Conservation (phyloP, 495 filamentous ascomycete genomes). For the Penicillium parvum region DNA sequence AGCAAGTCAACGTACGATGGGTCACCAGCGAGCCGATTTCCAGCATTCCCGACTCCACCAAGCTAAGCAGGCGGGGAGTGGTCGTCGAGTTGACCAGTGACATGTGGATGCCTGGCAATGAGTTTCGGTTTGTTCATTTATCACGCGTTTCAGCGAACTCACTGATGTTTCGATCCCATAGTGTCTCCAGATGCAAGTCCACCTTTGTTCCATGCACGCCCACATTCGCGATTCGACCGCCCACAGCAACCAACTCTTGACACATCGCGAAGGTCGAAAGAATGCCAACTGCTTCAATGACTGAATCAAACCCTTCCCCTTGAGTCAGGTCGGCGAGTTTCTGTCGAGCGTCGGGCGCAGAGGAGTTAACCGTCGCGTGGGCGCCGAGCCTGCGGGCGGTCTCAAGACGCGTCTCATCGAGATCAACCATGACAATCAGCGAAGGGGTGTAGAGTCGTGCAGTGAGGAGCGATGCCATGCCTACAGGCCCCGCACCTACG, state of each 20-base stretch:
- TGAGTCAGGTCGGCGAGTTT: slow-evolving; percentile 35
- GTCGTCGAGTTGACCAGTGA: slow-evolving; percentile 41
- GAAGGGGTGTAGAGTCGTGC: slow-evolving; percentile 43
- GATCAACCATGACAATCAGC: slow-evolving; percentile 42
- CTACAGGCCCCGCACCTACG: slow-evolving; percentile 50
- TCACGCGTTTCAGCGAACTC: background rate
- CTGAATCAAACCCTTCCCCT: slow-evolving; percentile 45
- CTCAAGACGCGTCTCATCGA: slow-evolving; percentile 36
- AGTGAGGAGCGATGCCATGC: slow-evolving; percentile 43
- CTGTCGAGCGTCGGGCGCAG: slow-evolving; percentile 22
- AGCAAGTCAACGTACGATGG: slow-evolving; percentile 29
- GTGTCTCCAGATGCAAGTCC: slow-evolving; percentile 37
- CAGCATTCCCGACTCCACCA: slow-evolving; percentile 26
- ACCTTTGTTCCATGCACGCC: slow-evolving; percentile 46
- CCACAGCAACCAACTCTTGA: slow-evolving; percentile 46
- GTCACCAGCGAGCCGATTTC: slow-evolving; percentile 33
- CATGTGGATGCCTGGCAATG: slow-evolving; percentile 44
- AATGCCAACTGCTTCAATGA: slow-evolving; percentile 53
- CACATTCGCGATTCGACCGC: slow-evolving; percentile 49
- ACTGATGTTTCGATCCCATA: slow-evolving; percentile 47
- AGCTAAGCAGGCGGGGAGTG: slow-evolving; percentile 38
- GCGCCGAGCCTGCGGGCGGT: slow-evolving; percentile 44
- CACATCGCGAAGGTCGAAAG: slow-evolving; percentile 42
- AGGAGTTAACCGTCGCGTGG: slow-evolving; percentile 32
- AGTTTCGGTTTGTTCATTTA: too few species aligned